Evolutionary conservation across 2,329 filamentous ascomycete species (phyloP).

Genomic region (Paecilomyces fulvus): DNA sequence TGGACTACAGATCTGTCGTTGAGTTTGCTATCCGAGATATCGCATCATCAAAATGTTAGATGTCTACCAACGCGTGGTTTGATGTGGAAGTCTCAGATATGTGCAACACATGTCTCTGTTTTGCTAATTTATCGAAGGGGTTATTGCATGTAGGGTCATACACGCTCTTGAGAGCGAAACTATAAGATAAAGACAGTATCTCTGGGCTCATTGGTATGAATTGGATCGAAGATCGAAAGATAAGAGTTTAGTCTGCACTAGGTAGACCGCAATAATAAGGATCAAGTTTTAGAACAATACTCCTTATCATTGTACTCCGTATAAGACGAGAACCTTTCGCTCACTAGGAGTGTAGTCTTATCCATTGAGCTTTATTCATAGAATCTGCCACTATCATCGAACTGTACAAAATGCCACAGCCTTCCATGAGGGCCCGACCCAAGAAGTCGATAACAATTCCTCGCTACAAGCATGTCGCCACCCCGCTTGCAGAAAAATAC

Average conservation of each 20-base stretch:
- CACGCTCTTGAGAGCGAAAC: not conserved
- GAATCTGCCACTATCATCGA: not conserved
- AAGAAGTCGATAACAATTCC: not conserved
- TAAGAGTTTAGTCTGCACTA: not conserved
- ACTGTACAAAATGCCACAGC: not conserved
- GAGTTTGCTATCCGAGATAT: not conserved
- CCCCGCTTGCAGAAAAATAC: not conserved
- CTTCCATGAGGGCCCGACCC: not conserved
- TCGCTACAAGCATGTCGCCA: not conserved
- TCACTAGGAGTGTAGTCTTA: not conserved
- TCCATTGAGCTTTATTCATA: not conserved
- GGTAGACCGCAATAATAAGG: not conserved
- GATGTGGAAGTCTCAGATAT: not conserved
- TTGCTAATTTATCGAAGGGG: not conserved
- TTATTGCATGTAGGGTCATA: not conserved
- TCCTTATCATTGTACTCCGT: not conserved
- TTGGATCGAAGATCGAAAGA: too few species aligned
- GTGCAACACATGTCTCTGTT: not conserved
- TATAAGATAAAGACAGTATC: too few species aligned
- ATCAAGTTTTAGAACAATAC: not conserved
- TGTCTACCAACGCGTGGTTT: not conserved
- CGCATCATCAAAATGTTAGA: not conserved
- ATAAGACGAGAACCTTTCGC: not conserved
- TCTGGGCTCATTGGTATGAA: too few species aligned
- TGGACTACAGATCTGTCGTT: not conserved